Evolutionary conservation across 371 early-diverging fungal species (phyloP), one percentile per base, ranked within the genome.

Genomic region (Mucor indicus): DNA sequence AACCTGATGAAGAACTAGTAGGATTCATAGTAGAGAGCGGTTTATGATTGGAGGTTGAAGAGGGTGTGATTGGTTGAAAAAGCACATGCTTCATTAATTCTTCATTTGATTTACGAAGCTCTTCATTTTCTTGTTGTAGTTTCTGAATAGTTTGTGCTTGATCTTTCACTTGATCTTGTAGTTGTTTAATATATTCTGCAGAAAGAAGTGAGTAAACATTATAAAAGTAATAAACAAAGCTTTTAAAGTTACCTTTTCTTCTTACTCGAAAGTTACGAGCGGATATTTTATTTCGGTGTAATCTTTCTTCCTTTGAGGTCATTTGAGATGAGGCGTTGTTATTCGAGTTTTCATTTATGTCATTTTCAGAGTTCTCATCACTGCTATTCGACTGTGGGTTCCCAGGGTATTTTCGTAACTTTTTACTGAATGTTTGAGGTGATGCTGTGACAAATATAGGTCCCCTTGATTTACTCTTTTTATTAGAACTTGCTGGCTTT

Each of bases 251-350:
- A 88, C 88, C 90, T 72, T 93, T 93, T 69, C 91, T 78, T 33
- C 92, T 79, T 35, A 86, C 84, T 37, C 93, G 78, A 65, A 93
- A 93, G 60, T 89, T 89, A 50, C 93, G 72, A 12, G 93, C 93
- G 9, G 90, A 90, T 42, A 92, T 84, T 59, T 91, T 92, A 75
- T 93, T 93, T n/a, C 92, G 76, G 41, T 90, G 61, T 58, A 90
- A 90, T 29, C 92, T 68, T 20, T 89, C 75, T 64, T 93, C 91
- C 53, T 89, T 90, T 13, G 88, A 74, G 0, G 84, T 72, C 61
- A 89, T 67, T 40, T 60, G 54, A 2, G 40, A 29, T 2, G 32
- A 11, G 42, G 37, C 46, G 21, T 60, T 50, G 25, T 60, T 61
- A 38, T 60, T 60, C 1, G 55, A 51, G 12, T 40, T 48, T 12